These are phyloP conservation scores for Mycena galericulata DNA, from an alignment of 768 basidiomycete genomes.

Conservation along the genomic window DNA sequence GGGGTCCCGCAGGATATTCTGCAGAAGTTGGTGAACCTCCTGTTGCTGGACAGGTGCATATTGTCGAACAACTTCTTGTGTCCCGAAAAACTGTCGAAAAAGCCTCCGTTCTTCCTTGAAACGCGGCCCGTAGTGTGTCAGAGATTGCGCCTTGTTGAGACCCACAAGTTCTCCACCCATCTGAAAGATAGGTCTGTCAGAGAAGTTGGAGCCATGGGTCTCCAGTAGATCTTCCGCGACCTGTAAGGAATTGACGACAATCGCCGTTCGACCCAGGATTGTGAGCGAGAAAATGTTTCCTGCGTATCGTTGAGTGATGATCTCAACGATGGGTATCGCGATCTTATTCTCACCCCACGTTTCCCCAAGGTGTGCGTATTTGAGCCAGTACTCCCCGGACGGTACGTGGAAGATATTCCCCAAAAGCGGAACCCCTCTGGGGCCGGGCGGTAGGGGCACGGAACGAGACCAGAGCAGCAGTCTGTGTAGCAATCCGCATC, in stretches of 20 bases:
- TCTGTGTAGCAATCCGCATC: too few species aligned
- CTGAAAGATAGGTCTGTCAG: slow-evolving; percentile 23
- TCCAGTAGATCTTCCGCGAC: slow-evolving; percentile 28
- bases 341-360: slow-evolving; percentile 3
- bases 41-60: slow-evolving; percentile 5
- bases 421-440: not conserved
- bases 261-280: slow-evolving; percentile 20
- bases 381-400: not conserved
- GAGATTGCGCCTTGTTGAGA: slow-evolving; percentile 6
- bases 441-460: slow-evolving; percentile 19
- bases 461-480: too few species aligned
- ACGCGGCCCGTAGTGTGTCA: slow-evolving; percentile 22
- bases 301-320: not conserved
- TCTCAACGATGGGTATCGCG: not conserved
- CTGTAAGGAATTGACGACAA: slow-evolving; percentile 22
- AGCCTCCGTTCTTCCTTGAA: slow-evolving; percentile 17
- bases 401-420: slow-evolving; percentile 10
- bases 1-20: not conserved
- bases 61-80: not conserved
- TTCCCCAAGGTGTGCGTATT: not conserved
- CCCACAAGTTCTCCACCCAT: slow-evolving; percentile 32
- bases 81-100: slow-evolving; percentile 29
- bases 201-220: slow-evolving; percentile 13
- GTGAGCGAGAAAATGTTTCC: slow-evolving; percentile 22
- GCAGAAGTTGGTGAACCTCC: slow-evolving; percentile 30